A percentile compares a stretch with the other conserved stretches of the same genome.
phyloP scores from a whole-genome alignment of 176 grass and related monocot genomes.

The Oryza brachyantha region DNA sequence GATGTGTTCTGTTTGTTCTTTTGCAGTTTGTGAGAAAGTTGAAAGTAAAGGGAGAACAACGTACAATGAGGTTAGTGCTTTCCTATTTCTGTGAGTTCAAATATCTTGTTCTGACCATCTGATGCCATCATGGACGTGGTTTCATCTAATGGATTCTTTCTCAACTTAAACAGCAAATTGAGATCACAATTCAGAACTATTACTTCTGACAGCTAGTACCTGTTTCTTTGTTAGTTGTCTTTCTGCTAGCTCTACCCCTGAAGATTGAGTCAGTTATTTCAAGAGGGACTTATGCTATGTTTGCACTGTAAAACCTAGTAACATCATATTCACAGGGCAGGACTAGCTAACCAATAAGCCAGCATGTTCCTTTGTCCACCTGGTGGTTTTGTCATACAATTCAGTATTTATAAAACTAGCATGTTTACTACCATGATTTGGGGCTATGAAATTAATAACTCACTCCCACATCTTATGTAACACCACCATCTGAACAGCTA shows the following conservation, averaged over 20 bases:
- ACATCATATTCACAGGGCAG: background rate
- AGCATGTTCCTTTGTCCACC: conserved; percentile 6
- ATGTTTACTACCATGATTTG: background rate
- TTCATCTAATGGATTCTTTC: background rate
- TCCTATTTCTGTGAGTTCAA: background rate
- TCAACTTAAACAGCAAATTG: background rate
- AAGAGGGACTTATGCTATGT: background rate
- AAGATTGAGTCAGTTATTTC: conserved; percentile 9
- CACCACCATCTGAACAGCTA: background rate
- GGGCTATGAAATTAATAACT: background rate
- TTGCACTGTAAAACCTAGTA: background rate
- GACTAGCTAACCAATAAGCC: background rate
- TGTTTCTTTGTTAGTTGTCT: background rate
- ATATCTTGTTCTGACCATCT: background rate
- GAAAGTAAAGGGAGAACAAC: conserved; percentile 99
- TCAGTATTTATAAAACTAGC: background rate
- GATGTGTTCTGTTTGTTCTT: conserved; percentile 20
- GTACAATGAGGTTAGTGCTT: conserved; percentile 76
- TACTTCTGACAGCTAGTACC: background rate
- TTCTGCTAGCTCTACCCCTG: background rate
- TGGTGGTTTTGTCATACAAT: background rate
- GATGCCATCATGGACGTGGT: background rate
- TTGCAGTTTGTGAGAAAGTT: conserved; percentile 96
- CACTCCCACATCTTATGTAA: background rate
- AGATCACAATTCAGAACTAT: background rate